phyloP scores from a whole-genome alignment of 169 alveolate species.

The Theileria parva region DNA sequence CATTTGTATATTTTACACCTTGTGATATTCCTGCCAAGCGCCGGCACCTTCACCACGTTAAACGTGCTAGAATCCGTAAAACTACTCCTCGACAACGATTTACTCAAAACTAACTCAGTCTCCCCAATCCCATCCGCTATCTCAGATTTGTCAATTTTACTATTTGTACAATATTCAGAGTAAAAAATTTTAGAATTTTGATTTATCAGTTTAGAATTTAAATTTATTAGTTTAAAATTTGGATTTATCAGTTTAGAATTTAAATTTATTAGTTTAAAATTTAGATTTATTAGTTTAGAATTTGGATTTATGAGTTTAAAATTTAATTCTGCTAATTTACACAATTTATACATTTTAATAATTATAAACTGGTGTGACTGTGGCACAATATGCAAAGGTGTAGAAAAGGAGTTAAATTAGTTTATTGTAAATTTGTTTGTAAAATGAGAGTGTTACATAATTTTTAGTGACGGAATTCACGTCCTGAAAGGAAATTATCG shows the following conservation, averaged over 20 bases:
- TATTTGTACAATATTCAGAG: neutral
- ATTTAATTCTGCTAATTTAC: too few relatives aligned
- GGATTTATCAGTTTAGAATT: too few relatives aligned
- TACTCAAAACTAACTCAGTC: neutral
- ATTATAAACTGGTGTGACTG: neutral
- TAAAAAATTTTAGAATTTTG: too few relatives aligned
- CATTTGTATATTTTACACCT: slow-evolving; percentile 51
- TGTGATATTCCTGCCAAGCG: slow-evolving; percentile 20
- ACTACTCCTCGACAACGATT: neutral
- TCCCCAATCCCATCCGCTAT: neutral
- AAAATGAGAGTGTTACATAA: slow-evolving; percentile 43
- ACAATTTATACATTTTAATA: too few relatives aligned
- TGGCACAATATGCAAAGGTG: too few relatives aligned
- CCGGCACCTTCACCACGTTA: slow-evolving; percentile 51
- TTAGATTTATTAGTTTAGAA: too few relatives aligned
- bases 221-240: too few relatives aligned
- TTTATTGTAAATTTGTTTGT: slow-evolving; percentile 39
- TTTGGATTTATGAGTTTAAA: too few relatives aligned
- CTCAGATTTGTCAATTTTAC: neutral
- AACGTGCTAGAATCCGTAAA: neutral
- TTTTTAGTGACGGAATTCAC: slow-evolving; percentile 8
- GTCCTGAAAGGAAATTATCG: slow-evolving; percentile 21
- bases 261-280: too few relatives aligned
- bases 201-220: too few relatives aligned
- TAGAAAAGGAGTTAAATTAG: neutral